Base-by-base conservation (phyloP, 2,329 filamentous ascomycete species). In the Hawksworthiomyces lignivorus region DNA sequence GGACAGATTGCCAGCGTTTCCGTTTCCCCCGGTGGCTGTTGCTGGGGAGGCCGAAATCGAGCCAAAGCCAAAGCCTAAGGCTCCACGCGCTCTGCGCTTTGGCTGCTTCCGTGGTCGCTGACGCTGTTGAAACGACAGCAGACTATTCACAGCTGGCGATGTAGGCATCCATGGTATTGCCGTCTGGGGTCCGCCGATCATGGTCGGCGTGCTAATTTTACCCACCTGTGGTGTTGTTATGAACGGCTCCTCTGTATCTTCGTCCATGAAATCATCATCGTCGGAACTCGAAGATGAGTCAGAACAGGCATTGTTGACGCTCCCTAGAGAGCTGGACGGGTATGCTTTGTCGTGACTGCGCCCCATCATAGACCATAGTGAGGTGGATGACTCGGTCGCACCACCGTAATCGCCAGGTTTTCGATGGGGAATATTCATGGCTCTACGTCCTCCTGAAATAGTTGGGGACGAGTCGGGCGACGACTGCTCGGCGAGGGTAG, bases 401-500 rank as follows among this genome's bases (percentile, higher is more conserved):
- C 65, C 67, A 17, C 61, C 62, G 51, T 70, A 73, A 20, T 75
- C 68, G 24, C 67, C 65, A 34, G 59, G 29, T 20, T 46, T 51
- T 9, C 73, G 67, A 31, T 65, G 65, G 7, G 77, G 77, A 36
- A 82, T 82, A 54, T 74, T 78, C 68, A 81, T 76, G 20, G 72
- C 77, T 17, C 30, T 19, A 48, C 69, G 64, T 28, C 84, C 79
- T 30, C 82, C 81, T 39, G 81, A 80, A 41, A 92, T 82, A 11
- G 83, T 89, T 1, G 92, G 92, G 1, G 89, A 96, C 0, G 87
- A 92, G 59, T 94, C 88, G 4, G 89, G 88, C 5, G 86, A 92
- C 1, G 86, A 84, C 59, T 83, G 78, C 52, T 95, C 87, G 43
- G 90, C 89, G 8, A 97, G 75, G 1, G 86, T 97, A 14, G 90